These are phyloP conservation scores for Fusarium sp. DNA, from an alignment of 2,329 filamentous ascomycete genomes.

Conservation along the genomic window DNA sequence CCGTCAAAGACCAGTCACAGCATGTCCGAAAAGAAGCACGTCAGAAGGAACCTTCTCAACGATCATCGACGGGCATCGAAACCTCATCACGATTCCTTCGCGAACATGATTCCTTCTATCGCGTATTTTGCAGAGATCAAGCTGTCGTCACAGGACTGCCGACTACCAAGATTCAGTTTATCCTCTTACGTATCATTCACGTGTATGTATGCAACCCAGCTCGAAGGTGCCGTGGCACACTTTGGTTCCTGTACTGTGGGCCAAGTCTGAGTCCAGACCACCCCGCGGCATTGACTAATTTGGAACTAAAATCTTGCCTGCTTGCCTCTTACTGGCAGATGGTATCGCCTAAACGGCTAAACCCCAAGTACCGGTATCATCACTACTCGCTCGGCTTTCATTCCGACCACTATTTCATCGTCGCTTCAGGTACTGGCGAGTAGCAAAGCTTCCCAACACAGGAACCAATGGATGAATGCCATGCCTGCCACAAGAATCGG, in stretches of 20 bases:
- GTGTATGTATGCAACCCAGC: background rate
- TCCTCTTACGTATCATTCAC: background rate
- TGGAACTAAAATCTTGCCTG: conserved; percentile 25
- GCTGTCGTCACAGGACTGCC: conserved; percentile 4
- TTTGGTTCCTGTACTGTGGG: conserved; percentile 9
- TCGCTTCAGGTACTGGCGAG: conserved; percentile 7
- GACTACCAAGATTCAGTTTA: background rate
- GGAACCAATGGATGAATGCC: background rate
- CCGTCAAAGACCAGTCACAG: background rate
- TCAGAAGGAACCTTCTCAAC: background rate
- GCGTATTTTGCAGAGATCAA: conserved; percentile 21
- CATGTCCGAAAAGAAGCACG: background rate
- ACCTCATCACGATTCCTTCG: conserved; percentile 20
- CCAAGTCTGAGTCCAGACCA: conserved; percentile 33
- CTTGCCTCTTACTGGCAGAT: background rate
- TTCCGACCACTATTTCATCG: conserved; percentile 7
- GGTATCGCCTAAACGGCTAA: conserved; percentile 10
- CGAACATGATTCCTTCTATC: conserved; percentile 10
- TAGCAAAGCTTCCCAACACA: background rate
- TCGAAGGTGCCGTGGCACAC: conserved; percentile 17
- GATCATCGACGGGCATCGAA: conserved; percentile 12
- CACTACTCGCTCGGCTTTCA: conserved; percentile 1
- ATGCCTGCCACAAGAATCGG: conserved; percentile 2
- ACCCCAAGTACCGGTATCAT: conserved; percentile 14
- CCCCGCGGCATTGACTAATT: conserved; percentile 38